Conservation (phyloP, 345 rosid species). For the Combretum micranthum region DNA sequence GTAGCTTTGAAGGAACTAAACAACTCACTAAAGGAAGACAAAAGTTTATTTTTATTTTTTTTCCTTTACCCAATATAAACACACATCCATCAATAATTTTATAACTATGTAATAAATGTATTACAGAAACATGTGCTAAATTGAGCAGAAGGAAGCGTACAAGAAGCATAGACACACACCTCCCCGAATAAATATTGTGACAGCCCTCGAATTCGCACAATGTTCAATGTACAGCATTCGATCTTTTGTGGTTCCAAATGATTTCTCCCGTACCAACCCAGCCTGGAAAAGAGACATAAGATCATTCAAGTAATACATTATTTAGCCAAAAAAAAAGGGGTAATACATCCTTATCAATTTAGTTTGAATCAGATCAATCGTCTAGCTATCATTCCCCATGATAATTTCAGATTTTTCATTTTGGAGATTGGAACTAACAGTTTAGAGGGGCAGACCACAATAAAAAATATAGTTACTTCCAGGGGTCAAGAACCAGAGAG, state of each 20-base stretch:
- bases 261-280: constrained; percentile 70
- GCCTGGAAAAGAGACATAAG: constrained; percentile 39
- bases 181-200: constrained; percentile 88
- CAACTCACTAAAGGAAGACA: too few relatives aligned
- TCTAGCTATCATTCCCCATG: neutral
- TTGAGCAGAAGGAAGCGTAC: too few relatives aligned
- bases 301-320: neutral
- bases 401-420: too few relatives aligned
- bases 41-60: too few relatives aligned
- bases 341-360: neutral
- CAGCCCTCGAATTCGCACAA: constrained; percentile 78
- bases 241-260: constrained; percentile 81
- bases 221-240: constrained; percentile 75
- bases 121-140: too few relatives aligned
- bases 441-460: too few relatives aligned
- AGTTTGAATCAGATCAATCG: neutral
- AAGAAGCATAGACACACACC: constrained; percentile 30
- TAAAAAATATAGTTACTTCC: neutral
- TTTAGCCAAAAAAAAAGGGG: too few relatives aligned
- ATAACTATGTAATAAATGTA: too few relatives aligned
- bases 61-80: too few relatives aligned
- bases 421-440: too few relatives aligned
- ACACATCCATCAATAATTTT: too few relatives aligned
- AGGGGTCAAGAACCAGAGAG: neutral
- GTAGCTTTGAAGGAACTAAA: too few relatives aligned